Base-by-base conservation (phyloP, 306 rosid species). In the Trifolium repens region DNA sequence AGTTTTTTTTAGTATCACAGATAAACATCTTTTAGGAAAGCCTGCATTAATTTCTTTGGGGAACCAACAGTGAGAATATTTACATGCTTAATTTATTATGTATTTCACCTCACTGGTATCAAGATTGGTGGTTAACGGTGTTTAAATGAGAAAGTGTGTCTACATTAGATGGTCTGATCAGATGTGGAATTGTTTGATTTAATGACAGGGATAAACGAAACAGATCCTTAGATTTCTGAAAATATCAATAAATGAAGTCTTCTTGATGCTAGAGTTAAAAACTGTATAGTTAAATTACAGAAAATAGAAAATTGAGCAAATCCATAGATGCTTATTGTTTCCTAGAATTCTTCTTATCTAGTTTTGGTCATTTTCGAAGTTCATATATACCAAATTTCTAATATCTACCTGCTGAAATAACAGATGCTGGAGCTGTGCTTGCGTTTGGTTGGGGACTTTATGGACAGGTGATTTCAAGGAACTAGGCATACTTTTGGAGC, bases 401-500 rank as follows among this genome's bases (percentile, higher is more conserved):
- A 16, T 58, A 34, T 72, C 2, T 61, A 24, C 15, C 43, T 22
- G 43, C 52, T 78, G 67, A 66, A 75, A 61, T 77, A 62, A 49
- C 86, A 93, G 98, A 93, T 84, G 93, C 94, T 75, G 98, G 98
- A 79, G 97, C 94, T 5, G 84, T 93, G 72, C 94, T 93, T 71
- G 82, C 88, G 15, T 93, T 93, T 57, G 98, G 98, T 64, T 93
- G 98, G 98, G 97, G 98, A 71, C 85, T 93, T 16, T 89, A 93
- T 75, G 98, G 98, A 85, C 98, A 93, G 96, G 98, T 93, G 88
- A 84, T 82, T 85, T 72, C 40, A 64, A 69, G 74, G 81, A 75
- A 75, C 66, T 71, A 15, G 64, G 44, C 37, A 46, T 74, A 55
- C 24, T 62, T 71, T 65, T 58, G 47, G 17, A 62, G 42, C 59